Base-by-base conservation (phyloP, 192 early-diverging fungal species). In the Backusella tuberculispora region DNA sequence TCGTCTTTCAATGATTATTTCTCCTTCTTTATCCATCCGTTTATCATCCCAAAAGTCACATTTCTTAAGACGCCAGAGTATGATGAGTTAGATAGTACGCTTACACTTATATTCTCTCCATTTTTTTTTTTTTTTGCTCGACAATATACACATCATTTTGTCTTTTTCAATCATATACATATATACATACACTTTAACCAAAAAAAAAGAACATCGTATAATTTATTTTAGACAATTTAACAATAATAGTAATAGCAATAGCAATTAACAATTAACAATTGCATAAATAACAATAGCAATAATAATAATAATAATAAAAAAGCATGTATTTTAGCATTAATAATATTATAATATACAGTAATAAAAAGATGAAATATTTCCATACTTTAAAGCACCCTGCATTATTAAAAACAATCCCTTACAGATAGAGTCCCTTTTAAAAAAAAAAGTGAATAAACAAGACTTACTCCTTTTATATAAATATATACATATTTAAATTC, bases 401-500 rank as follows among this genome's bases (percentile, higher is more conserved):
- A 60, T 26, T 60, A 60, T 60, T 60, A 60, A 60, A 56, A 26
- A n/a, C 21, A 24, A 26, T 19, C 53, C 53, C 53, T 60, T 60
- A 24, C 53, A 60, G 53, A 60, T 60, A 10, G 53, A 26, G 53
- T 60, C 26, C 53, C 53, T 10, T 24, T 24, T 19, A 60, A 60
- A 26, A 60, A 21, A n/a, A 34, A 34, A 34, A 34, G 29, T 2
- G 29, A 34, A 34, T 34, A 34, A 34, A 34, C 29, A 34, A 34
- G 10, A 7, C 13, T 60, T 60, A 26, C 53, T 60, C 53, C 53
- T 26, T 60, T 60, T 60, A 60, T 60, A 60, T 60, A 60, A 60
- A 60, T 60, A 26, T 60, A 60, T 60, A 60, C 21, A 60, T 60
- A 60, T 60, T 60, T 60, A 60, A 60, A 60, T 60, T 60, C 9